Evolutionary conservation across 148 eudicot species (phyloP), one percentile per base, ranked within the genome.

Genomic region (Heliamphora exappendiculata): DNA sequence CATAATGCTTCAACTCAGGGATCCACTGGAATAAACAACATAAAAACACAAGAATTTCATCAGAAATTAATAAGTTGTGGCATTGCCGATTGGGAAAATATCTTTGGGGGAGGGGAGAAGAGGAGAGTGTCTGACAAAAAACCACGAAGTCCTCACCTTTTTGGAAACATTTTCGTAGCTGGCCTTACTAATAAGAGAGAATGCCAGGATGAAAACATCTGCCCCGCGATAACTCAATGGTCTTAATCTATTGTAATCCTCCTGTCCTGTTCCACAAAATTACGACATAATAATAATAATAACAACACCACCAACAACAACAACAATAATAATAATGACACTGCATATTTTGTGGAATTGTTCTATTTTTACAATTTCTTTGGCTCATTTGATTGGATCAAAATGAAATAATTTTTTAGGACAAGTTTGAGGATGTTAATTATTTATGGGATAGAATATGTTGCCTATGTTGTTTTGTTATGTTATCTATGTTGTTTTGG

Each of bases 191-290:
- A 93, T 93, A 63, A 93, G 92, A 78, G 92, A 93, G 79, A 93
- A 93, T 66, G 98, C 98, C 71, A 93, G 88, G 81, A 93, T 93
- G 81, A 93, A 93, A 68, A 93, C 98, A 84, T 93, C 98, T 69
- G 98, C 98, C 72, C 97, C 98, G 83, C 98, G 98, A 73, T 93
- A 93, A 91, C 98, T 93, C 88, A 93, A 81, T 60, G 98, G 98
- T 85, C 98, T 88, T 86, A 94, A 88, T 90, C 98, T 91, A 78
- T 94, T 94, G 82, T 94, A 94, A 83, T 94, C 98, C 86, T 94
- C 98, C 87, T 94, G 98, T 79, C 97, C 98, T 94, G 92, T 87
- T 79, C 50, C 55, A 76, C 34, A 77, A 9, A 60, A 63, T 19
- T 47, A 70, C 7, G 42, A 76, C 67, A 81, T 65, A 59, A 81